These are phyloP conservation scores for Cardamine occulta DNA, from an alignment of 345 rosid species.

Conservation along the genomic window DNA sequence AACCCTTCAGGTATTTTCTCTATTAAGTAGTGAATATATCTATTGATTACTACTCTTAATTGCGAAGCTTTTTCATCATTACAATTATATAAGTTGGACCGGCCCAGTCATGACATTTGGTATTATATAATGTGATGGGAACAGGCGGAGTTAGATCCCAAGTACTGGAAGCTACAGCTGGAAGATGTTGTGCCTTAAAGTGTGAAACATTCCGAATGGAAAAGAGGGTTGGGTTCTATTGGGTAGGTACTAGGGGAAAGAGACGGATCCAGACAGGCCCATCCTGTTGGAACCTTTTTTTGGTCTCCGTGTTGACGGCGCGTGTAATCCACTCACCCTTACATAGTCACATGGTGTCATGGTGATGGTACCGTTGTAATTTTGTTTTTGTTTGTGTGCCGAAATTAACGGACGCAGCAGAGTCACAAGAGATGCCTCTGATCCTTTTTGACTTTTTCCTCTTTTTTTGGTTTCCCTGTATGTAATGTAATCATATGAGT, in stretches of 20 bases:
- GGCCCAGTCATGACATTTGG: background rate
- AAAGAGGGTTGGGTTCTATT: slow-evolving; percentile 16
- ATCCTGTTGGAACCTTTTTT: background rate
- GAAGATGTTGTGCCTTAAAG: slow-evolving; percentile 35
- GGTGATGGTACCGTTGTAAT: slow-evolving; percentile 23
- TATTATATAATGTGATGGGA: background rate
- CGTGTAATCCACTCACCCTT: slow-evolving; percentile 17
- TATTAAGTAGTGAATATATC: background rate
- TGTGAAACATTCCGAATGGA: background rate
- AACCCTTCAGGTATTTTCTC: slow-evolving; percentile 44
- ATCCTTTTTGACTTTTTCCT: slow-evolving; percentile 21
- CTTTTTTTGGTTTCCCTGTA: background rate
- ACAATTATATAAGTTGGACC: background rate
- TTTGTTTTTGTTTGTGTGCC: background rate
- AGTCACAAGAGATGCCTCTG: slow-evolving; percentile 31
- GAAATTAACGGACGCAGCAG: slow-evolving; percentile 37
- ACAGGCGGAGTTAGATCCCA: slow-evolving; percentile 44
- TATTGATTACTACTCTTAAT: background rate
- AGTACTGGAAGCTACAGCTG: slow-evolving; percentile 46
- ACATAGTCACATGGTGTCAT: slow-evolving; percentile 27
- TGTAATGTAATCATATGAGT: slow-evolving; percentile 29
- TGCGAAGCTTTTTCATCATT: background rate
- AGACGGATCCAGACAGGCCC: slow-evolving; percentile 3
- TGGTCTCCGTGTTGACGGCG: slow-evolving; percentile 16
- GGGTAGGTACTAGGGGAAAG: background rate